Evolutionary conservation across 768 basidiomycete genomes (phyloP).

Genomic region (Peribolospora baueri): DNA sequence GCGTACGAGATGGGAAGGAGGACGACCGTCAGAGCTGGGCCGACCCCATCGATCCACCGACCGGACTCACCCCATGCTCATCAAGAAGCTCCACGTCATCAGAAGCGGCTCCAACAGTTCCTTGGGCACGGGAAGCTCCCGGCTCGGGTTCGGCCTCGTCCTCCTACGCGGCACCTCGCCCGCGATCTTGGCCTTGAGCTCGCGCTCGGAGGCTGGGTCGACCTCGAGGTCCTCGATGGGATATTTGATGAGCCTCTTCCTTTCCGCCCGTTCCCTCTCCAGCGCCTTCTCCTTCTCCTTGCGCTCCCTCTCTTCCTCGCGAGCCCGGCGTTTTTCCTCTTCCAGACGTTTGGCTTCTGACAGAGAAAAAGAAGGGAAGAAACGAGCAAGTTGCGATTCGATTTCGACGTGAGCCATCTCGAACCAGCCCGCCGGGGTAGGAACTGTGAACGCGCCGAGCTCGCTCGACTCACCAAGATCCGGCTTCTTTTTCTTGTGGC

Average conservation of each 20-base stretch:
- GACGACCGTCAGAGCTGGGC: slow-evolving; percentile 1
- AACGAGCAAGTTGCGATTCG: no score
- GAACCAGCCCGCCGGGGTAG: no score
- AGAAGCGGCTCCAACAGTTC: slow-evolving; percentile 56
- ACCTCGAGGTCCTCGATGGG: slow-evolving; percentile 82
- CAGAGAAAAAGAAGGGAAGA: no score
- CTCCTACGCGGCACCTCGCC: slow-evolving; percentile 11
- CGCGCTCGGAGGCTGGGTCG: slow-evolving; percentile 14
- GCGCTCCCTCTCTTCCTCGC: no score
- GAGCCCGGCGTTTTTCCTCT: no score
- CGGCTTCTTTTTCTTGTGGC: no score
- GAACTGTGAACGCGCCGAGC: no score
- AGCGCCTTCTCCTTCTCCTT: no score
- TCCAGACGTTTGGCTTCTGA: no score
- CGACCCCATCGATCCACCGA: slow-evolving; percentile 13
- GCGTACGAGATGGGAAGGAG: background rate
- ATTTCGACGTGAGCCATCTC: no score
- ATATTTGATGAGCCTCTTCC: slow-evolving; percentile 64
- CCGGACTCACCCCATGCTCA: slow-evolving; percentile 58
- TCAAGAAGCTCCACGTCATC: slow-evolving; percentile 81
- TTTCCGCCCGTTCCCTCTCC: no score
- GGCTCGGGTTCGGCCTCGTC: slow-evolving; percentile 6
- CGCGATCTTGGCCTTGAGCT: slow-evolving; percentile 8
- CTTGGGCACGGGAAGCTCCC: slow-evolving; percentile 6
- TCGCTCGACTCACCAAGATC: no score